Base-by-base conservation (phyloP, 1,284 basidiomycete species). In the Neotropicomus parvogracilis region DNA sequence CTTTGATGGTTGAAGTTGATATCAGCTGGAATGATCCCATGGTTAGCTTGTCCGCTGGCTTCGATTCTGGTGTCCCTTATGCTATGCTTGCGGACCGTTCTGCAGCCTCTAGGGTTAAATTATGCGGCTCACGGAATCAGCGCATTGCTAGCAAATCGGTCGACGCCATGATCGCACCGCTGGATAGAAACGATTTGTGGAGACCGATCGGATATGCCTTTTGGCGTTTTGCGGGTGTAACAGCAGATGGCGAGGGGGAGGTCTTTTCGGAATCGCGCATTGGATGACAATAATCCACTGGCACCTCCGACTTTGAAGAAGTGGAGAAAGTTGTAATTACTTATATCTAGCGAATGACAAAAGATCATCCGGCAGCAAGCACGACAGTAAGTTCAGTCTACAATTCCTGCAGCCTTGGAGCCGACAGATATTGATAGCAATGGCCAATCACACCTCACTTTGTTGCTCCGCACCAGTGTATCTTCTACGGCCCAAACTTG, bases 371-470 rank as follows among this genome's bases (percentile, higher is more conserved):
- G 14, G 76, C 74, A 1, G 79, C 83, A 7, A 71, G 78, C 47
- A 86, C 87, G 2, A 89, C 85, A 21, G 84, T 82, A 52, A 52
- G 76, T 70, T 44, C 35, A 12, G 3, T 20, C 6, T 20, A 10
- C 10, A 4, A 4, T 24, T 26, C 8, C 8, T n/a, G 4, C 19
- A 8, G 7, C 13, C 9, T 35, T 20, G 10, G 6, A 36, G 11
- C 44, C 56, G 38, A 55, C 42, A 27, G 1, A 34, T 37, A 48
- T 27, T 38, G 19, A 20, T 48, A 88, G 89, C 2, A 88, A 90
- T 59, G 88, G 88, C 3, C 71, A 91, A 2, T 85, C 88, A 9
- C 83, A 89, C 57, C 70, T 89, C 8, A 74, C 91, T 29, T 82
- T 87, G 75, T 88, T 91, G 85, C 77, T 81, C 4, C 79, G 79